phyloP scores from a whole-genome alignment of 129 eudicot species.

The Lactuca sativa region DNA sequence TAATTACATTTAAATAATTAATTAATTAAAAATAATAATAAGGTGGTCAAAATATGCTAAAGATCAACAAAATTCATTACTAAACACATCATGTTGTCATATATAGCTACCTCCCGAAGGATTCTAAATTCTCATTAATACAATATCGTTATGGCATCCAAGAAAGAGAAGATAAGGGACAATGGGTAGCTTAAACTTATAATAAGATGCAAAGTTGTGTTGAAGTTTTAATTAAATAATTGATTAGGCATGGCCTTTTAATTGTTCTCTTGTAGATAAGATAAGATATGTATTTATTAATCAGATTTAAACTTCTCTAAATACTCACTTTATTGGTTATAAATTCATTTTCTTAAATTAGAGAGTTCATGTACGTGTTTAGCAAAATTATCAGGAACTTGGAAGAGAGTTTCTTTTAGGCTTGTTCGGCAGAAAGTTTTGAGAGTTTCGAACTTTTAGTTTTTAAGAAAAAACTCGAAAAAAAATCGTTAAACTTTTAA shows the following conservation, averaged over 20 bases:
- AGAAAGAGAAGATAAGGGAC: conserved; percentile 26
- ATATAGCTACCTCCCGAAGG: not conserved
- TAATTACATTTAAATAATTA: no score
- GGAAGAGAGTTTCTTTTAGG: no score
- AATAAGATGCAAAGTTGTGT: conserved; percentile 30
- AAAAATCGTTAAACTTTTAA: no score
- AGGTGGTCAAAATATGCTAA: no score
- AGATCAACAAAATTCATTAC: no score
- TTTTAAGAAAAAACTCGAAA: no score
- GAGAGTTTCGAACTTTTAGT: no score
- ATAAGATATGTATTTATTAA: not conserved
- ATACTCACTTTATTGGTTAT: not conserved
- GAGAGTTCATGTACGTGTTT: not conserved
- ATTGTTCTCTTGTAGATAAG: conserved; percentile 10
- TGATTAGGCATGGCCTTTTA: conserved; percentile 14
- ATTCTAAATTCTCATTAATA: not conserved
- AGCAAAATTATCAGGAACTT: no score
- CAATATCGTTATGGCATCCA: conserved; percentile 15
- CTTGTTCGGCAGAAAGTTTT: no score
- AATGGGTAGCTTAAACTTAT: conserved; percentile 24
- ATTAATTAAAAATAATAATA: no score
- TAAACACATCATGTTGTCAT: not conserved
- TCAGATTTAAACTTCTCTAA: not conserved
- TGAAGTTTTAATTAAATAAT: conserved; percentile 22
- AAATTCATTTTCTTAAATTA: not conserved